Evolutionary conservation across 345 rosid genomes (phyloP).

Genomic region (Camelina sativa): DNA sequence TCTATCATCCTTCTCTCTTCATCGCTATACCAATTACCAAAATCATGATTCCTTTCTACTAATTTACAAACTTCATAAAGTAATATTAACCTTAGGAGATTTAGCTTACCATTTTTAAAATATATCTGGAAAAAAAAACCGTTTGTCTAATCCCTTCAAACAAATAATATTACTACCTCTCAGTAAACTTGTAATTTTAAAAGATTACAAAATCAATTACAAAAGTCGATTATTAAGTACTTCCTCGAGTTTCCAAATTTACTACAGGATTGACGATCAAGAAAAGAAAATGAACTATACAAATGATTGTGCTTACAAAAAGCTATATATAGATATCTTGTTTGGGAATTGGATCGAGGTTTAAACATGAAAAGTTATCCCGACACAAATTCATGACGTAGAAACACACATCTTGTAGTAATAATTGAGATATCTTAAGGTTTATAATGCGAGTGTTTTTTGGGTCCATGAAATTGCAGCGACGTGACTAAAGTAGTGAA

Average conservation of each 20-base stretch:
- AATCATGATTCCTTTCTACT: constrained; percentile 24
- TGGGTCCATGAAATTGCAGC: constrained; percentile 40
- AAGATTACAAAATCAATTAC: neutral
- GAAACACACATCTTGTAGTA: constrained; percentile 24
- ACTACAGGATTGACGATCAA: neutral
- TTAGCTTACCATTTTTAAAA: no score
- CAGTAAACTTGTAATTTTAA: neutral
- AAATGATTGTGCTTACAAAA: constrained; percentile 10
- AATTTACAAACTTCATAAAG: constrained; percentile 22
- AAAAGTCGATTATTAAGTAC: neutral
- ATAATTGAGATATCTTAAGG: constrained; percentile 35
- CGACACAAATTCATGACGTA: constrained; percentile 21
- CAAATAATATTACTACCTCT: neutral
- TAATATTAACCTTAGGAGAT: constrained; percentile 1
- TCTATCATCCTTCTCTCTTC: constrained; percentile 32
- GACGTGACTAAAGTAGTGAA: constrained; percentile 39
- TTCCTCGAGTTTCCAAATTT: neutral
- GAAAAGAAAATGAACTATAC: neutral
- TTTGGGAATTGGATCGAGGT: constrained; percentile 12
- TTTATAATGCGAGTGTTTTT: constrained; percentile 11
- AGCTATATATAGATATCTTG: constrained; percentile 10
- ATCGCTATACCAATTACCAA: constrained; percentile 24
- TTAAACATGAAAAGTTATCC: constrained; percentile 21
- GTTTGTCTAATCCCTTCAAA: neutral
- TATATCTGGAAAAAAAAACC: no score